Conservation (phyloP, 148 eudicot species). For the Rhododendron mucronatum region DNA sequence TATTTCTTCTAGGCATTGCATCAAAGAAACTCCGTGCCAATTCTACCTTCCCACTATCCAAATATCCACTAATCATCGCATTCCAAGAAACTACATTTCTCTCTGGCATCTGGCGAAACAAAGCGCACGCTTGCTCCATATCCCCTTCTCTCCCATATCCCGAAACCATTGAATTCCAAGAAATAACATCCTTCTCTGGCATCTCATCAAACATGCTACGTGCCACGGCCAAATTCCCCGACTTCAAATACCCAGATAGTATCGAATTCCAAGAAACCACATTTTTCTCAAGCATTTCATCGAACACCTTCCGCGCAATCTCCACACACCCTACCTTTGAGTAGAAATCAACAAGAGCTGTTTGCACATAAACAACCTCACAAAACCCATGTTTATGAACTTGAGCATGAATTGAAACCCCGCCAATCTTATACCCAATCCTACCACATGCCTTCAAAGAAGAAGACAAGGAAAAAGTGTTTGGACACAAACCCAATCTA, state of each 20-base stretch:
- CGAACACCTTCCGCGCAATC: conserved; percentile 54
- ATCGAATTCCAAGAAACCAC: conserved; percentile 86
- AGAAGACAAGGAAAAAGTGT: conserved; percentile 50
- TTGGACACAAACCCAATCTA: conserved; percentile 35
- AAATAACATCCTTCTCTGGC: conserved; percentile 54
- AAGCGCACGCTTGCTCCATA: conserved; percentile 53
- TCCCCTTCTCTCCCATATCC: conserved; percentile 55
- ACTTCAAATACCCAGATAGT: conserved; percentile 53
- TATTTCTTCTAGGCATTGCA: conserved; percentile 60
- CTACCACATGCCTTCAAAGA: conserved; percentile 71
- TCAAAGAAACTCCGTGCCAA: conserved; percentile 55
- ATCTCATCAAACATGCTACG: conserved; percentile 51
- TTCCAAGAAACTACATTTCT: conserved; percentile 80
- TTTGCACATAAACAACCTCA: conserved; percentile 57
- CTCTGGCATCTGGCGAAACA: conserved; percentile 60
- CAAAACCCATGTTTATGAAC: conserved; percentile 48
- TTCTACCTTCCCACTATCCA: conserved; percentile 55
- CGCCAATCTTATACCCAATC: conserved; percentile 32
- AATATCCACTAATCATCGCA: conserved; percentile 62
- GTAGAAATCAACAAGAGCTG: conserved; percentile 70
- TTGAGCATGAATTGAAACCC: conserved; percentile 67
- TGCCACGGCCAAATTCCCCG: conserved; percentile 45
- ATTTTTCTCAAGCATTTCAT: conserved; percentile 54
- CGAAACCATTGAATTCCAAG: conserved; percentile 82
- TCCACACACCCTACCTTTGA: conserved; percentile 56